phyloP scores from a whole-genome alignment of 73 alveolate species.

The Paramecium octaurelia region DNA sequence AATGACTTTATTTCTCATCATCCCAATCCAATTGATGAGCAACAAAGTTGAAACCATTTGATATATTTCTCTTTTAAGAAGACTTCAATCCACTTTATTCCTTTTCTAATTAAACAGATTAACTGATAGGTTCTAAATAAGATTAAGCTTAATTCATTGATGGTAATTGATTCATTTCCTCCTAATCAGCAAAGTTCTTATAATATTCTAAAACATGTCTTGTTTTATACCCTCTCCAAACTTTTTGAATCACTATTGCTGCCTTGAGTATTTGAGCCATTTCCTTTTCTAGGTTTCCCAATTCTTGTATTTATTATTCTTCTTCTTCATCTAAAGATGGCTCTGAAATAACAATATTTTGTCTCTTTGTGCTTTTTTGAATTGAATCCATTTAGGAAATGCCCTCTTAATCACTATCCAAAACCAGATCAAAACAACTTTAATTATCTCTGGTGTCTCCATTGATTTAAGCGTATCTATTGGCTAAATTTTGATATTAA shows the following conservation, averaged over 20 bases:
- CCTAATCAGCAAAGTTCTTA: background rate
- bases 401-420: conserved; percentile 30
- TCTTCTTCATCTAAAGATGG: conserved; percentile 25
- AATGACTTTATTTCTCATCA: background rate
- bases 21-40: background rate
- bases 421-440: background rate
- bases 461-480: background rate
- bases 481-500: background rate
- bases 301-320: background rate
- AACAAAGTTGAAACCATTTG: background rate
- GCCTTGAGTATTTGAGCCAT: background rate
- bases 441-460: background rate
- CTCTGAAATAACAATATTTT: background rate
- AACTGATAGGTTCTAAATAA: background rate
- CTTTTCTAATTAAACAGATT: background rate
- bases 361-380: background rate
- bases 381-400: conserved; percentile 3
- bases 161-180: background rate
- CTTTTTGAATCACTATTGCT: background rate
- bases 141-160: background rate
- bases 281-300: background rate
- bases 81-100: conserved; percentile 12
- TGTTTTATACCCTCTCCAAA: conserved; percentile 42
- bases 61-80: background rate
- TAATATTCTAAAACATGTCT: background rate